phyloP scores from a whole-genome alignment of 2,329 filamentous ascomycete genomes.

The Alternaria postmessia region DNA sequence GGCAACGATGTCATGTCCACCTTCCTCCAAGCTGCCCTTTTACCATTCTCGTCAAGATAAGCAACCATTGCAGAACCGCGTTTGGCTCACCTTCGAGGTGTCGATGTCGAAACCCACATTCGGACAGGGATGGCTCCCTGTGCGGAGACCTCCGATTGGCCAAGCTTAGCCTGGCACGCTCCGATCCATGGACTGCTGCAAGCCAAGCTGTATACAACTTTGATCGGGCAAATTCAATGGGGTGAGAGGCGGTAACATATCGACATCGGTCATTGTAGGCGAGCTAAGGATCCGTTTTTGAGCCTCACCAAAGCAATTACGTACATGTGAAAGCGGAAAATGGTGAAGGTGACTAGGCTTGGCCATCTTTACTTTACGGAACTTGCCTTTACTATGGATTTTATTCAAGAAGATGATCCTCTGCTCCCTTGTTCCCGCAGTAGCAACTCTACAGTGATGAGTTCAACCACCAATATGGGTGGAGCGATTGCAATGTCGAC shows the following conservation, averaged over 20 bases:
- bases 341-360: not conserved
- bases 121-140: not conserved
- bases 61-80: constrained; percentile 5
- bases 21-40: constrained; percentile 1
- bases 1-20: not conserved
- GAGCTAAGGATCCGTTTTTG: not conserved
- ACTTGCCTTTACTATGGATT: constrained; percentile 1
- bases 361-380: constrained; percentile 1
- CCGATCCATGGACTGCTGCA: constrained; percentile 9
- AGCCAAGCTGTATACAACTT: constrained; percentile 13
- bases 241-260: constrained; percentile 3
- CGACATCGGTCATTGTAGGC: not conserved
- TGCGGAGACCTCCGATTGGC: constrained; percentile 6
- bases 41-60: constrained; percentile 1
- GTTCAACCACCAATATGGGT: not conserved
- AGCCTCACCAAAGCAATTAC: constrained; percentile 6
- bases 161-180: not conserved
- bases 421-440: not conserved
- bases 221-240: constrained; percentile 8
- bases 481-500: not conserved
- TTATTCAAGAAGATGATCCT: not conserved
- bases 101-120: constrained; percentile 1
- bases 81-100: not conserved
- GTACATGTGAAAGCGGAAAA: constrained; percentile 2
- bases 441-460: not conserved